Conservation (phyloP, 768 basidiomycete genomes). For the Rhodotorula graminis region DNA sequence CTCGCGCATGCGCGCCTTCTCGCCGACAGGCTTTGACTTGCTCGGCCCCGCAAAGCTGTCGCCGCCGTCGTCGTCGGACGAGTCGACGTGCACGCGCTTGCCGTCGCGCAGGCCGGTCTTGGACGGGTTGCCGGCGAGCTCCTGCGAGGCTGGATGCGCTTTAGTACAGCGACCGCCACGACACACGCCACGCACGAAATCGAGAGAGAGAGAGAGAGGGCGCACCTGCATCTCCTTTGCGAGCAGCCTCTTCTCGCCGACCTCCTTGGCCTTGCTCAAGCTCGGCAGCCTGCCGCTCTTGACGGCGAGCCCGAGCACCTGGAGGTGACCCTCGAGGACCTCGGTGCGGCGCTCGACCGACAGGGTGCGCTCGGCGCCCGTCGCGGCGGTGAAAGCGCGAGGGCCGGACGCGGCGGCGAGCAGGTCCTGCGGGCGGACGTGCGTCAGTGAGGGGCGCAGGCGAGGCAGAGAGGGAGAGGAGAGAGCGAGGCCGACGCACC, state of each 20-base stretch:
- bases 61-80: neutral
- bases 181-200: too few species aligned
- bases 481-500: neutral
- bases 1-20: neutral
- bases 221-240: constrained; percentile 14
- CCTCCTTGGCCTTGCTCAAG: constrained; percentile 1
- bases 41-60: too few species aligned
- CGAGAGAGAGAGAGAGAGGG: neutral
- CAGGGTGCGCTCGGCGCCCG: constrained; percentile 24
- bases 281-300: constrained; percentile 2
- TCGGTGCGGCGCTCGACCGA: constrained; percentile 1
- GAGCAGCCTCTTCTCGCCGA: constrained; percentile 5
- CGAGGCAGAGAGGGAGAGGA: neutral
- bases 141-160: neutral
- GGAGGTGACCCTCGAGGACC: constrained; percentile 5
- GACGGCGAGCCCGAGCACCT: neutral
- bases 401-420: neutral
- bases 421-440: neutral
- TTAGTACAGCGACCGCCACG: neutral
- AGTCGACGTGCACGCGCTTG: neutral
- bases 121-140: neutral
- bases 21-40: neutral
- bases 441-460: neutral
- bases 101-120: constrained; percentile 20
- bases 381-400: constrained; percentile 12